Evolutionary conservation across 306 rosid species (phyloP).

Genomic region (Alnus glutinosa): DNA sequence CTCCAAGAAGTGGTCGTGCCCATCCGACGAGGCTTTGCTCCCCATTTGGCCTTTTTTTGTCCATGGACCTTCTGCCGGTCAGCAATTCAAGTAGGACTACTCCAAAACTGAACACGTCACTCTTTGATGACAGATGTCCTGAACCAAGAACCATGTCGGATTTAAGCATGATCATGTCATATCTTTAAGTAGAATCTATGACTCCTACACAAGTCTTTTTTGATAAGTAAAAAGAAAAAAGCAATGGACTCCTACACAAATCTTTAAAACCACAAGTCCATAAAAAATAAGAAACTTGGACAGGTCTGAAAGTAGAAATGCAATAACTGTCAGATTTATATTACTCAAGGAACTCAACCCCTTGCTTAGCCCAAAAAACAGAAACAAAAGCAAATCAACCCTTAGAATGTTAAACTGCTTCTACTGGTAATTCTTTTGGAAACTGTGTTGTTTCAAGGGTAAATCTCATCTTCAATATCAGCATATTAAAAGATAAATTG

Average conservation of each 20-base stretch:
- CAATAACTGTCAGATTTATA: neutral
- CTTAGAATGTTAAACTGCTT: neutral
- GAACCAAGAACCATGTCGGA: slow-evolving; percentile 12
- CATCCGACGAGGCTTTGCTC: slow-evolving; percentile 95
- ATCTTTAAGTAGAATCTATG: neutral
- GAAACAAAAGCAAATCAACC: neutral
- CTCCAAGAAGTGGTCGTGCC: slow-evolving; percentile 80
- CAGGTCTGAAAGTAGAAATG: neutral
- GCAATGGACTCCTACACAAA: neutral
- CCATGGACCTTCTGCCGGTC: slow-evolving; percentile 88
- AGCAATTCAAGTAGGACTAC: slow-evolving; percentile 93
- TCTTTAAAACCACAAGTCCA: neutral
- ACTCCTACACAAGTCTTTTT: neutral
- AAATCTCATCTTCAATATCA: neutral
- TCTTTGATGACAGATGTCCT: slow-evolving; percentile 94
- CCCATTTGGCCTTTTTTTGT: slow-evolving; percentile 87
- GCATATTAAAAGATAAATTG: neutral
- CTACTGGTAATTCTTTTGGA: neutral
- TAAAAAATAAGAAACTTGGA: neutral
- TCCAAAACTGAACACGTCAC: slow-evolving; percentile 95
- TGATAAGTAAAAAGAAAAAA: too few species aligned
- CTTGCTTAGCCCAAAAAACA: neutral
- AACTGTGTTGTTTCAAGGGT: neutral
- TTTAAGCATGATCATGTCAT: slow-evolving; percentile 24
- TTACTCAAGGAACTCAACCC: neutral